Conservation (phyloP, 2,329 filamentous ascomycete genomes). For the Aspergillus pseudoglaucus region DNA sequence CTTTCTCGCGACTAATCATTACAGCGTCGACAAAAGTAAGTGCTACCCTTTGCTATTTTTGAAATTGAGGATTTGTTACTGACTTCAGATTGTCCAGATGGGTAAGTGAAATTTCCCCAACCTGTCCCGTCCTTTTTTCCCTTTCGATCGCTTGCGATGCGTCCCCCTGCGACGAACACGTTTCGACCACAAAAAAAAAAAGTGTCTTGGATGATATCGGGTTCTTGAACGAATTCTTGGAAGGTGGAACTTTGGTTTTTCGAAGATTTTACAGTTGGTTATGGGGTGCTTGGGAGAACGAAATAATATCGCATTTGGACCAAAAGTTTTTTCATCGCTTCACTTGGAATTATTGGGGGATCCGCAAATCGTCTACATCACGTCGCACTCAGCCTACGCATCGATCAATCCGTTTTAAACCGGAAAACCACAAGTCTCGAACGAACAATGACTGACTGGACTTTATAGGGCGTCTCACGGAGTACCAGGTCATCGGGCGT, state of each 20-base stretch:
- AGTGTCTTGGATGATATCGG: neutral
- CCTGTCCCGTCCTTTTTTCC: constrained; percentile 19
- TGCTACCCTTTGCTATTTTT: constrained; percentile 8
- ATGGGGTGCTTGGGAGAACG: neutral
- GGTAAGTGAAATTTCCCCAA: constrained; percentile 47
- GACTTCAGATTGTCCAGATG: constrained; percentile 45
- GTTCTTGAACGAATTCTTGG: neutral
- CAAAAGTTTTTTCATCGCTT: constrained; percentile 7
- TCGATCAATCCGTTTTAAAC: constrained; percentile 6
- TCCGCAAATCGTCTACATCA: constrained; percentile 7
- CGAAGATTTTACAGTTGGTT: neutral
- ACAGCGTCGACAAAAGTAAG: constrained; percentile 50
- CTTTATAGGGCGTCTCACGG: constrained; percentile 86
- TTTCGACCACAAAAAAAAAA: constrained; percentile 18
- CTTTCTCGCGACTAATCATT: constrained; percentile 37
- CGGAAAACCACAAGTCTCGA: constrained; percentile 3
- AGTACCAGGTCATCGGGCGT: constrained; percentile 99
- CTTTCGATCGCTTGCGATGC: constrained; percentile 24
- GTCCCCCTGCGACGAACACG: constrained; percentile 15
- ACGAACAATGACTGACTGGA: constrained; percentile 27
- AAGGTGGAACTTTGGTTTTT: neutral
- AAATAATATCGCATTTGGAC: constrained; percentile 6
- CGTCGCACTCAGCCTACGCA: constrained; percentile 12
- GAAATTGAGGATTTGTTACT: constrained; percentile 16
- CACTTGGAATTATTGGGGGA: neutral